phyloP scores from a whole-genome alignment of 805 yeast genomes.

The Lipomyces chichibuensis region DNA sequence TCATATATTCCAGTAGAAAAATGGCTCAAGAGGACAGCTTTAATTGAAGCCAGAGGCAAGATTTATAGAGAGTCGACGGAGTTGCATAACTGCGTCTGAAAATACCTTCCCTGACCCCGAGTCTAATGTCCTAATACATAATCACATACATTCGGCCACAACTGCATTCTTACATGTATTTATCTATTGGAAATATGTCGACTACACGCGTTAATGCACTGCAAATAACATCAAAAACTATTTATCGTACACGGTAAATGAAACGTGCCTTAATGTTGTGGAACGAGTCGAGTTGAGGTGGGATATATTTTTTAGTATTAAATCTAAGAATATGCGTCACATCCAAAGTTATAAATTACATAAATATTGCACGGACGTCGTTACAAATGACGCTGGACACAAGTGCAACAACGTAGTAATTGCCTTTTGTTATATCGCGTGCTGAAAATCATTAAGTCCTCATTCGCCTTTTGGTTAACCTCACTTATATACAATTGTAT shows the following conservation, averaged over 20 bases:
- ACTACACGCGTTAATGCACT: too few species aligned
- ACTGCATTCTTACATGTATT: too few species aligned
- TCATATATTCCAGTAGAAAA: too few species aligned
- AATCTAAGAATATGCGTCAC: neutral
- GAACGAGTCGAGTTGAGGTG: neutral
- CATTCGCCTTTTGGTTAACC: neutral
- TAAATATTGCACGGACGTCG: neutral
- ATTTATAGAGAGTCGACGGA: too few species aligned
- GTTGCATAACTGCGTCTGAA: too few species aligned
- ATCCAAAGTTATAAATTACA: slow-evolving; percentile 1
- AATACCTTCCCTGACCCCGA: too few species aligned
- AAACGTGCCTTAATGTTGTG: neutral
- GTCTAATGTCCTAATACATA: too few species aligned
- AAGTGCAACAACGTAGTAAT: neutral
- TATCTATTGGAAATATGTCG: too few species aligned
- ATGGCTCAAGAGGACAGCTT: too few species aligned
- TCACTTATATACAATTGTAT: slow-evolving; percentile 45
- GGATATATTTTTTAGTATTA: neutral
- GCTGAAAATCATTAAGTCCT: neutral
- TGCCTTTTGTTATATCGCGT: neutral
- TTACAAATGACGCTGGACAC: neutral
- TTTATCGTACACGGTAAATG: neutral
- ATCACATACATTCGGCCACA: too few species aligned
- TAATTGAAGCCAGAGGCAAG: too few species aligned
- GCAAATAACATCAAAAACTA: neutral